These are phyloP conservation scores for Entomortierella parvispora DNA, from an alignment of 192 early-diverging fungal species.

Conservation along the genomic window DNA sequence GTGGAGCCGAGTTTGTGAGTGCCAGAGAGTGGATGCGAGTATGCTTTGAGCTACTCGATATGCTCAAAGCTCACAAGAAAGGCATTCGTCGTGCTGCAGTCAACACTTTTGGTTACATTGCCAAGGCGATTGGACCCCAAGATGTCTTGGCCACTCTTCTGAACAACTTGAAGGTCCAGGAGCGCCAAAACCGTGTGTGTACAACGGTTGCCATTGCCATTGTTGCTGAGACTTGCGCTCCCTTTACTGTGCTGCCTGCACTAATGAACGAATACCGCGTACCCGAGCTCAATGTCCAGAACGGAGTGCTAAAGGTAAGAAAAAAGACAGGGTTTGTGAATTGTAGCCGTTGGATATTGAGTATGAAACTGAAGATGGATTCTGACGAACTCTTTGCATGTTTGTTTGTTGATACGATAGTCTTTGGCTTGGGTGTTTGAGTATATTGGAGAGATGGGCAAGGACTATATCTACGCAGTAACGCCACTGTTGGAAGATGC, in stretches of 20 bases:
- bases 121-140: constrained; percentile 98
- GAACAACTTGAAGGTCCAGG: constrained; percentile 98
- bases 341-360: too few relatives aligned
- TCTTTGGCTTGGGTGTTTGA: constrained; percentile 96
- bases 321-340: background rate
- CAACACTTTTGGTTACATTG: constrained; percentile 99
- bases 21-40: constrained; percentile 99
- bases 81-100: constrained; percentile 96
- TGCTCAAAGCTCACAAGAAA: constrained; percentile 96
- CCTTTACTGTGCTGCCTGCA: constrained; percentile 97
- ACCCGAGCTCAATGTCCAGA: constrained; percentile 99
- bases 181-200: constrained; percentile 99
- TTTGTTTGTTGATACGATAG: constrained; percentile 11
- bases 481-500: constrained; percentile 97
- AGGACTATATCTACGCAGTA: constrained; percentile 98
- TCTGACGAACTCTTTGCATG: background rate
- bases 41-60: constrained; percentile 97
- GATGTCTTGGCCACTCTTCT: constrained; percentile 97
- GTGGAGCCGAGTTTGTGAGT: constrained; percentile 95
- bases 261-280: constrained; percentile 99
- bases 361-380: too few relatives aligned
- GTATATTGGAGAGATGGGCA: constrained; percentile 98
- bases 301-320: constrained; percentile 89
- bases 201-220: constrained; percentile 96
- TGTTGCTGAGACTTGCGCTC: constrained; percentile 93